phyloP scores from a whole-genome alignment of 2,329 filamentous ascomycete genomes.

The Dryadomyces quercivorus region DNA sequence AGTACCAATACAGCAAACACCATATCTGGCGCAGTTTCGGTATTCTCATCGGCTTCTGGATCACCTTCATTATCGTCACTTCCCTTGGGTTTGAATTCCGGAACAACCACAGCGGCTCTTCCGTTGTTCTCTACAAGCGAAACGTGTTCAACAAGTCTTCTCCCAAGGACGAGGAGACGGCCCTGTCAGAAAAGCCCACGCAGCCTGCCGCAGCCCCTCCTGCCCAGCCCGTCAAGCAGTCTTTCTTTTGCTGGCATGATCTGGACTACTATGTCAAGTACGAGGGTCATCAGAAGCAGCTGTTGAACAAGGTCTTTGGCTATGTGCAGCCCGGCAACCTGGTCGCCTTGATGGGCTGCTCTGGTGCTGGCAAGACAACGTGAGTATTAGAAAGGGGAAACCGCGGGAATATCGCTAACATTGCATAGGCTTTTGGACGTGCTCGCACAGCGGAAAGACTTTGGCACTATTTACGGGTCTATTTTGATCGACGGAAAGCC shows the following conservation, averaged over 20 bases:
- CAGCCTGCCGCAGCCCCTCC: background rate
- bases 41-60: conserved; percentile 57
- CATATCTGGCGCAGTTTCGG: conserved; percentile 69
- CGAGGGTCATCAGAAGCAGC: conserved; percentile 39
- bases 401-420: background rate
- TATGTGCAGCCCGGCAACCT: conserved; percentile 74
- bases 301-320: conserved; percentile 70
- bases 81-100: conserved; percentile 57
- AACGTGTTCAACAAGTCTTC: conserved; percentile 1
- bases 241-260: conserved; percentile 58
- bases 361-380: conserved; percentile 81
- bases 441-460: conserved; percentile 66
- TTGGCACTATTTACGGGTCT: conserved; percentile 62
- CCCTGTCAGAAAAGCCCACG: background rate
- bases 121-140: conserved; percentile 9
- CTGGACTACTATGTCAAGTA: background rate
- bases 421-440: conserved; percentile 52
- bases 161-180: background rate
- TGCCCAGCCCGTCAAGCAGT: conserved; percentile 32
- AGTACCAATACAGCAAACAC: conserved; percentile 38
- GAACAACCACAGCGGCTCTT: conserved; percentile 51
- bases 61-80: conserved; percentile 27
- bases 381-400: background rate
- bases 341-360: conserved; percentile 68
- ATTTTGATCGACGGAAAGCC: conserved; percentile 65